phyloP scores from a whole-genome alignment of 2,329 filamentous ascomycete species.

The Pestalotiopsis sp. region DNA sequence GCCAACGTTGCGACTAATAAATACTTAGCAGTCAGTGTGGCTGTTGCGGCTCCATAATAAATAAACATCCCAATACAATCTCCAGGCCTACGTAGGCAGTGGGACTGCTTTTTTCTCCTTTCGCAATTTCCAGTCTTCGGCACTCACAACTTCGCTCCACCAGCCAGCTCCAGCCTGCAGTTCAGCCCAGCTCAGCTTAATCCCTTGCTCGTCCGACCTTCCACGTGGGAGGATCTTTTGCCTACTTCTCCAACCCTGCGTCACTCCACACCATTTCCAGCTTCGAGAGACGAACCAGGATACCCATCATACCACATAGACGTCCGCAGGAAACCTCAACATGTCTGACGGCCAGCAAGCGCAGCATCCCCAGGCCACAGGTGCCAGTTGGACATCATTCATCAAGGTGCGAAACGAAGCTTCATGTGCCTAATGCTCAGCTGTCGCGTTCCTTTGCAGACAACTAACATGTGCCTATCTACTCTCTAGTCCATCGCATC shows the following conservation, averaged over 20 bases:
- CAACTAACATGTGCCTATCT: not conserved
- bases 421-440: not conserved
- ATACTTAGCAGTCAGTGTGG: not conserved
- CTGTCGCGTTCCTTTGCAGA: not conserved
- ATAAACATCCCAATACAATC: not conserved
- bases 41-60: not conserved
- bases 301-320: not conserved
- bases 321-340: not conserved
- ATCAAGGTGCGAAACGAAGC: conserved; percentile 28
- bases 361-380: conserved; percentile 30
- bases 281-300: not conserved
- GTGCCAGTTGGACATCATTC: conserved; percentile 34
- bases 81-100: not conserved
- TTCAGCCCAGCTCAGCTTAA: not conserved
- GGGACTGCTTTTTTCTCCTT: not conserved
- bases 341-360: conserved; percentile 12
- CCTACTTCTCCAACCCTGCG: not conserved
- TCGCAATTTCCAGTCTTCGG: not conserved
- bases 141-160: not conserved
- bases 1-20: no score
- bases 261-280: conserved; percentile 1
- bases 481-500: conserved; percentile 32
- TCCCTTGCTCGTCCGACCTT: not conserved
- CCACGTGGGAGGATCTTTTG: not conserved
- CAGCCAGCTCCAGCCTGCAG: not conserved